These are phyloP conservation scores for Gelatoporia subvermispora DNA, from an alignment of 768 basidiomycete species.

Conservation along the genomic window DNA sequence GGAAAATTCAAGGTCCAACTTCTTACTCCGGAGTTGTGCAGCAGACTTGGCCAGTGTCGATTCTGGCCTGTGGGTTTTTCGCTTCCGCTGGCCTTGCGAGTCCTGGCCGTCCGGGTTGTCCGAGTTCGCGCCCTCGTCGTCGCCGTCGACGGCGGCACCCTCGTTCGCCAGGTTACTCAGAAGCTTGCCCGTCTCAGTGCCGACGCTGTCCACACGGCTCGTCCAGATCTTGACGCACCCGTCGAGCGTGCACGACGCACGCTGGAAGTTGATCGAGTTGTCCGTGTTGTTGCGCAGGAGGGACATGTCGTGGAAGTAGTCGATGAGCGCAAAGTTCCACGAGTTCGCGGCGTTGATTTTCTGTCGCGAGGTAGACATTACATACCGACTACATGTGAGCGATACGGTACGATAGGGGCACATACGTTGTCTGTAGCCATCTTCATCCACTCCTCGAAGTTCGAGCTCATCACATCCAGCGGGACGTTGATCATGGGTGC, in stretches of 20 bases:
- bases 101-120: conserved; percentile 63
- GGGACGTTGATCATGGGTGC: conserved; percentile 58
- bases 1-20: conserved; percentile 90
- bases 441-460: conserved; percentile 99
- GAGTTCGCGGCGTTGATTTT: conserved; percentile 99
- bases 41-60: conserved; percentile 89
- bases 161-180: conserved; percentile 80
- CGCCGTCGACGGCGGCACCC: conserved; percentile 37
- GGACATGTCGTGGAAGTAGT: conserved; percentile 99
- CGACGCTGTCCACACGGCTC: conserved; percentile 92
- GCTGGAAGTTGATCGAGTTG: conserved; percentile 98
- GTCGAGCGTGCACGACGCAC: conserved; percentile 94
- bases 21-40: conserved; percentile 79
- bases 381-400: not conserved
- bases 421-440: conserved; percentile 97
- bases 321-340: conserved; percentile 96
- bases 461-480: conserved; percentile 83
- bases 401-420: conserved; percentile 8
- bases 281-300: conserved; percentile 88
- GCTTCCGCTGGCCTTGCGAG: conserved; percentile 48
- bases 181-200: conserved; percentile 93
- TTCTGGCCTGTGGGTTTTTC: conserved; percentile 67
- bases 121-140: conserved; percentile 56
- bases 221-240: conserved; percentile 99
- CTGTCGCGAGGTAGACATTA: conserved; percentile 37